Conservation (phyloP, 2,329 filamentous ascomycete species). For the Diaporthe batatas region DNA sequence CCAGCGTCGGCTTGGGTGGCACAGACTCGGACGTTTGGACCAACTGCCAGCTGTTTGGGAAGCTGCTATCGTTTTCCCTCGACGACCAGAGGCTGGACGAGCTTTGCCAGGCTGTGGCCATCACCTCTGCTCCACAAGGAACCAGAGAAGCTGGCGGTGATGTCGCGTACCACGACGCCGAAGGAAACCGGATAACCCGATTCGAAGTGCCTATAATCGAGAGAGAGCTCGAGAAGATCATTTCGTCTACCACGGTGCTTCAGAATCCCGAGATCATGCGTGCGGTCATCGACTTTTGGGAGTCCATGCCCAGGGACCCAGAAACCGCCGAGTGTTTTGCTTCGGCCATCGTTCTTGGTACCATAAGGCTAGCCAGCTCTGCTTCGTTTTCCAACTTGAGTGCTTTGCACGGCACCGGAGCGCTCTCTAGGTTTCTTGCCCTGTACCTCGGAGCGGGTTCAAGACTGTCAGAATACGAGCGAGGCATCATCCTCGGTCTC, state of each 20-base stretch:
- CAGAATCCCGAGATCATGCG: conserved; percentile 74
- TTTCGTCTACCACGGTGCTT: conserved; percentile 66
- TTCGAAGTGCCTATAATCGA: conserved; percentile 50
- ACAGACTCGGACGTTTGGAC: conserved; percentile 77
- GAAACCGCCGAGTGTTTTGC: conserved; percentile 62
- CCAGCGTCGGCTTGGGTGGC: conserved; percentile 74
- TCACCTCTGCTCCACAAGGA: conserved; percentile 31
- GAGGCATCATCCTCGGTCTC: conserved; percentile 72
- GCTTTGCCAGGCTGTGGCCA: conserved; percentile 70
- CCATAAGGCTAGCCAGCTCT: conserved; percentile 69
- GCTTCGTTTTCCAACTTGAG: conserved; percentile 78
- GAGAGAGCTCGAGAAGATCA: conserved; percentile 59
- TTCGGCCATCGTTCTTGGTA: conserved; percentile 75
- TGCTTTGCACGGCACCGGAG: conserved; percentile 78
- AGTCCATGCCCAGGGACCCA: conserved; percentile 66
- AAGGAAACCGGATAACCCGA: conserved; percentile 11
- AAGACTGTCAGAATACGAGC: conserved; percentile 67
- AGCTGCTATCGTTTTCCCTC: conserved; percentile 83
- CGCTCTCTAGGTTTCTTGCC: conserved; percentile 75
- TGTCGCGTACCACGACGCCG: conserved; percentile 8
- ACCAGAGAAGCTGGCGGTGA: conserved; percentile 33
- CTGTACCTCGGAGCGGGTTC: conserved; percentile 69
- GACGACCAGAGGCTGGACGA: conserved; percentile 81
- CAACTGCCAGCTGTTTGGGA: conserved; percentile 82
- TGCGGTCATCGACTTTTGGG: conserved; percentile 74